Evolutionary conservation across 2,329 filamentous ascomycete genomes (phyloP), one percentile per base, ranked within the genome.

Genomic region (Fonsecaea multimorphosa): DNA sequence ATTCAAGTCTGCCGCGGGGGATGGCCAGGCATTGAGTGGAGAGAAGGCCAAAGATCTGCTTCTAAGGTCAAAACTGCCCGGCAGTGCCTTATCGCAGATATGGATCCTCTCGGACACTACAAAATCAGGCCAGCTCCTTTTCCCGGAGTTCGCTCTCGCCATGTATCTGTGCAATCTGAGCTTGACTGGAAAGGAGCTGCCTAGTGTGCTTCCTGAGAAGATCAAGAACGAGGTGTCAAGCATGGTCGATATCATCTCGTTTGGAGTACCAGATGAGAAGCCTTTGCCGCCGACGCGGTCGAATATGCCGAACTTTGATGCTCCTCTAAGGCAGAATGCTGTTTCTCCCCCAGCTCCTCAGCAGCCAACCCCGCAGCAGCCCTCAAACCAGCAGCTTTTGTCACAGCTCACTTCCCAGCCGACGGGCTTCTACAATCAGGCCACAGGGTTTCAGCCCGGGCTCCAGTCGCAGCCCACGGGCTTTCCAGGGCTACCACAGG

Each of bases 191-290:
- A 97, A 96, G 78, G 83, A 89, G 0, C 79, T 99, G 27, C 95
- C 95, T 0, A 75, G 84, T 1, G 78, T 76, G 5, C 83, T 99
- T 9, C 95, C 95, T 0, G 93, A 97, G 34, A 90, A 87, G 65
- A 89, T 99, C 70, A 91, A 89, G 81, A 99, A 99, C 74, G 95
- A 99, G 78, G 95, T 99, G 19, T 98, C 94, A 2, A 97, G 95
- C 79, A 98, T 99, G 93, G 95, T 99, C 46, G 95, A 99, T 76
- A 99, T 99, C 63, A 99, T 99, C 75, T 97, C 93, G 66, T 99
- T 99, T 76, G 92, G 90, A 72, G 86, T 97, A 27, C 88, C 87
- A 0, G 95, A 99, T 70, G 90, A 94, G 31, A 82, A 81, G 44
- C 82, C 80, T 14, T 72, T 80, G 16, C 78, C 78, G 46, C 79